Percentiles rank a stretch among this genome's conserved stretches.
Conservation (phyloP, 495 filamentous ascomycete species). For the Aspergillus ellipticus region DNA sequence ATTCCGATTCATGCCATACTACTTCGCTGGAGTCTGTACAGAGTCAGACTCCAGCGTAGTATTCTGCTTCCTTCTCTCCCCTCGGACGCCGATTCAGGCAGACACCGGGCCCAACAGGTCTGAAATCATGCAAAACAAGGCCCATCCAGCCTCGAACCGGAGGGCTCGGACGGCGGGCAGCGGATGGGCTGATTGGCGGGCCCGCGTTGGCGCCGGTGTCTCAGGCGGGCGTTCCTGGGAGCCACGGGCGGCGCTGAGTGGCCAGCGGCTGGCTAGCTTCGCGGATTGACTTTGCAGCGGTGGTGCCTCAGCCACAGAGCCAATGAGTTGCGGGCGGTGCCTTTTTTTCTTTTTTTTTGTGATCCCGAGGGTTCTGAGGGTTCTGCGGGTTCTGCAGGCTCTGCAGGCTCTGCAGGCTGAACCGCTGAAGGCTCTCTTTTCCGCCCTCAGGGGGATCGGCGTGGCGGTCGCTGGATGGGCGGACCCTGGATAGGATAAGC, state of each 20-base stretch:
- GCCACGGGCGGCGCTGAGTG: not conserved
- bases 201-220: conserved; percentile 1
- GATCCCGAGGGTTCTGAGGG: no score
- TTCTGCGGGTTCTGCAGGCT: no score
- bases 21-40: no score
- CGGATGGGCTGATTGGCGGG: conserved; percentile 1
- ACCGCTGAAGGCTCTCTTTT: no score
- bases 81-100: no score
- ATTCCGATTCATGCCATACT: no score
- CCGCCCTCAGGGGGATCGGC: not conserved
- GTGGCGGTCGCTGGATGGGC: not conserved
- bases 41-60: no score
- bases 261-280: not conserved
- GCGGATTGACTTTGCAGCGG: not conserved
- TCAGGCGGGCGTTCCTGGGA: not conserved
- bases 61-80: no score
- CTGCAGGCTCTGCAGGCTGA: no score
- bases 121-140: no score
- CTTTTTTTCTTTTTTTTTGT: not conserved
- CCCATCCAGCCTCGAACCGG: not conserved
- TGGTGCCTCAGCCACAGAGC: not conserved
- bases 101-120: no score
- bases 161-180: not conserved
- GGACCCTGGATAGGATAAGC: not conserved
- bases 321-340: not conserved